Evolutionary conservation across 352 stramenopile genomes (phyloP), one percentile per base, ranked within the genome.

Genomic region (Globisporangium apiculatum): DNA sequence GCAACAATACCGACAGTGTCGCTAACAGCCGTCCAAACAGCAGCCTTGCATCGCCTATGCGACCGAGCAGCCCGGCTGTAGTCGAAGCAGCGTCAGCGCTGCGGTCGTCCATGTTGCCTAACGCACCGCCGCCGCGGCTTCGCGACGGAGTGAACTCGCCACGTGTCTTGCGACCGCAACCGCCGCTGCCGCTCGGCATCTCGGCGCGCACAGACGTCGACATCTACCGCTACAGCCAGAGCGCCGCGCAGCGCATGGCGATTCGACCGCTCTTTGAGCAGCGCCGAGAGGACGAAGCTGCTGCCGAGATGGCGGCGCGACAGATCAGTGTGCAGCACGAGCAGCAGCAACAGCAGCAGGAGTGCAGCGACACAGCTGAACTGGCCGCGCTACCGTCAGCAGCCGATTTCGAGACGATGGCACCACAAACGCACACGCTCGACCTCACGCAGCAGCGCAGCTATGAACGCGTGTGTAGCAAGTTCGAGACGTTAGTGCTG

Each of bases 201-300:
- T 75, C 75, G 1, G 71, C 77, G 0, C 62, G 76, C 6, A 69
- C 68, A 0, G 77, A 86, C 18, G 71, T 85, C 36, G 71, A 85
- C 49, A 76, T 90, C 17, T 88, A 80, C 45, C 61, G 77, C 18
- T 90, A 88, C 48, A 85, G 55, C 31, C 77, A 90, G 42, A 54
- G 57, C 24, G 65, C 65, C 0, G 72, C 72, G 54, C 76, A 83
- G 51, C 71, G 80, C 40, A 84, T 92, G 72, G 61, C 71, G 17
- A 87, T 92, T n/a, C 72, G 78, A 4, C 83, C 83, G 8, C 51
- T 92, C 42, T 89, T 91, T 35, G 75, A 87, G 63, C 68, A 87
- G 49, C 69, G 75, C 2, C 72, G 69, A 40, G 75, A 75, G 10
- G 69, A 71, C 14, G 72, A 80, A 58, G 66, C 68, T 14, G 40